Evolutionary conservation across 306 rosid species (phyloP).

Genomic region (Trifolium fragiferum): DNA sequence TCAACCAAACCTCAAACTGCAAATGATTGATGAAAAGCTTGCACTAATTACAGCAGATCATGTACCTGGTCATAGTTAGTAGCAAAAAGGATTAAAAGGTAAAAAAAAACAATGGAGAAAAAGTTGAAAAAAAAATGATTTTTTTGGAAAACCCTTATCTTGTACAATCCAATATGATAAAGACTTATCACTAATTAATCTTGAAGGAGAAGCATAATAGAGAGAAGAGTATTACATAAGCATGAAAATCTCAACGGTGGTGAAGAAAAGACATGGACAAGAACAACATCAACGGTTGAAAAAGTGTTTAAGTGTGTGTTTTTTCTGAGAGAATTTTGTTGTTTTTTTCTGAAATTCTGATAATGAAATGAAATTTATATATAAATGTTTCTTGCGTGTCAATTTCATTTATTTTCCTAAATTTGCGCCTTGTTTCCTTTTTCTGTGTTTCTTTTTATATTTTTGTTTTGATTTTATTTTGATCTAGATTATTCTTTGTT

Average conservation of each 20-base stretch:
- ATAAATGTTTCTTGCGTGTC: conserved; percentile 23
- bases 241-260: conserved; percentile 21
- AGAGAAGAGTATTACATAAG: background rate
- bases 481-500: background rate
- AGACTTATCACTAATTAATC: conserved; percentile 23
- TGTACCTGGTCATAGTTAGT: conserved; percentile 40
- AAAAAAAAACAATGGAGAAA: background rate
- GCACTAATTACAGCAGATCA: conserved; percentile 25
- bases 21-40: conserved; percentile 18
- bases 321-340: no score
- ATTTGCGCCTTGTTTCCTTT: conserved; percentile 25
- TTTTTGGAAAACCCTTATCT: conserved; percentile 45
- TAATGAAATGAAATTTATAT: no score
- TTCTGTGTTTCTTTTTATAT: background rate
- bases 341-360: no score
- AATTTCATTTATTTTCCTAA: conserved; percentile 13
- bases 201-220: background rate
- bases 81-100: conserved; percentile 18
- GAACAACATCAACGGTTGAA: conserved; percentile 27
- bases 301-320: conserved; percentile 31
- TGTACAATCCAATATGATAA: conserved; percentile 21
- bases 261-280: conserved; percentile 24
- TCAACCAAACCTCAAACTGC: conserved; percentile 4
- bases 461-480: background rate
- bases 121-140: no score